Base-by-base conservation (phyloP, 192 early-diverging fungal genomes). In the Linderina pennispora region DNA sequence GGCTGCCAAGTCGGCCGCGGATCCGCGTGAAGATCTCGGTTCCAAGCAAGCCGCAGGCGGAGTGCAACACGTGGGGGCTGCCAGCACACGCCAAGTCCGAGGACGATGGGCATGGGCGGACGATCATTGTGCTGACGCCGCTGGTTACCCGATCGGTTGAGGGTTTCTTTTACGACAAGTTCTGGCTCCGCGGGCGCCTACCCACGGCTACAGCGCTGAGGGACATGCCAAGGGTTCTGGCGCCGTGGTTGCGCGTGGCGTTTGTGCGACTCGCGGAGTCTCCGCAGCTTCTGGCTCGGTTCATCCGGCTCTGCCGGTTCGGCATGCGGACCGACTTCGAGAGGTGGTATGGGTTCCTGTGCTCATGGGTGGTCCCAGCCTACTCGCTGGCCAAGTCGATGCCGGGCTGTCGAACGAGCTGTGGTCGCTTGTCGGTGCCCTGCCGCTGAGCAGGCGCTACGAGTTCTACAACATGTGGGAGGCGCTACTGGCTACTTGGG, bases 381-480 rank as follows among this genome's bases (percentile, higher is more conserved):
- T 60, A 46, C 44, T 72, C 68, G 15, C 47, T 72, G 35, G 56
- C 13, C 15, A 23, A 24, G 48, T 62, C 9, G 60, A 56, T 13
- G 61, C 68, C 10, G 68, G 52, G 0, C 22, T 72, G 26, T 72
- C 68, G 1, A 72, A 72, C 37, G 68, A 72, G 49, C 48, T 72
- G 11, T 72, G 68, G 68, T 34, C 53, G 22, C 45, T 72, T 9
- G 39, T 72, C 1, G 64, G 61, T 3, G n/a, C 17, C 16, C 17
- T 72, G 33, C 56, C 61, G 15, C 26, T 53, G 18, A 40, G 35
- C 28, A 50, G 55, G 40, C 68, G 68, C 20, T 60, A 60, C 48
- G 45, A 38, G 22, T 26, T 72, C 24, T 72, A 72, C 28, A 26
- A 35, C 18, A 45, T 59, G 14, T 72, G 68, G 68, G 51, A 50